Evolutionary conservation across 2,329 filamentous ascomycete species (phyloP).

Genomic region (Cladosporium oxysporum): DNA sequence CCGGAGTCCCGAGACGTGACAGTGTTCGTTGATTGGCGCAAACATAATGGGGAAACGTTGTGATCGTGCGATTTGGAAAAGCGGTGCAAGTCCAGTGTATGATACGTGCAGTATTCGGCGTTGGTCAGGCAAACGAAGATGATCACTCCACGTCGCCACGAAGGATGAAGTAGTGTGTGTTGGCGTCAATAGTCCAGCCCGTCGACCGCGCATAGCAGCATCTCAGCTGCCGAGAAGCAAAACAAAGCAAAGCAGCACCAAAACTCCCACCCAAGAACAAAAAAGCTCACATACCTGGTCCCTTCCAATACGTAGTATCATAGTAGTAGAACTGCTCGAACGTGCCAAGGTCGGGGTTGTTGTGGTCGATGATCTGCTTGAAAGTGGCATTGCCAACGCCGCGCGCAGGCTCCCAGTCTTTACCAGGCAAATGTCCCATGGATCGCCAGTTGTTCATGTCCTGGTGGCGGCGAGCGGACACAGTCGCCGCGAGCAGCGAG

Average conservation of each 20-base stretch:
- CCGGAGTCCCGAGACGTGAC: background rate
- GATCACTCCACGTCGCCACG: background rate
- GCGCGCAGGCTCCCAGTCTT: conserved; percentile 10
- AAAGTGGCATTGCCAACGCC: conserved; percentile 43
- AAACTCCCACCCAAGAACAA: background rate
- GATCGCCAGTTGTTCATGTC: conserved; percentile 16
- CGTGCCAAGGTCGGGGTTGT: conserved; percentile 55
- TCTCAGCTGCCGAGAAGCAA: background rate
- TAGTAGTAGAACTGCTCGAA: conserved; percentile 59
- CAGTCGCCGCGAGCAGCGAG: background rate
- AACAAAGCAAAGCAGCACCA: background rate
- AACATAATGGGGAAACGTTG: background rate
- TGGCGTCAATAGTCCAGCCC: background rate
- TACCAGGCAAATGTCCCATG: conserved; percentile 14
- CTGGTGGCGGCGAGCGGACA: conserved; percentile 2
- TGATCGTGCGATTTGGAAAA: background rate
- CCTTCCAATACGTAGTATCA: conserved; percentile 54
- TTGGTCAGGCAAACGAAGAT: background rate
- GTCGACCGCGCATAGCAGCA: background rate
- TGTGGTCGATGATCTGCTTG: conserved; percentile 61
- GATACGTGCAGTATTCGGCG: background rate
- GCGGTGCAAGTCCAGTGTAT: background rate
- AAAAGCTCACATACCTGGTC: conserved; percentile 38
- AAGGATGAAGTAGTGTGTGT: no score
- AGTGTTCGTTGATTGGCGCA: background rate